Conservation (phyloP, 2,329 filamentous ascomycete species). For the Diaporthe sp. region DNA sequence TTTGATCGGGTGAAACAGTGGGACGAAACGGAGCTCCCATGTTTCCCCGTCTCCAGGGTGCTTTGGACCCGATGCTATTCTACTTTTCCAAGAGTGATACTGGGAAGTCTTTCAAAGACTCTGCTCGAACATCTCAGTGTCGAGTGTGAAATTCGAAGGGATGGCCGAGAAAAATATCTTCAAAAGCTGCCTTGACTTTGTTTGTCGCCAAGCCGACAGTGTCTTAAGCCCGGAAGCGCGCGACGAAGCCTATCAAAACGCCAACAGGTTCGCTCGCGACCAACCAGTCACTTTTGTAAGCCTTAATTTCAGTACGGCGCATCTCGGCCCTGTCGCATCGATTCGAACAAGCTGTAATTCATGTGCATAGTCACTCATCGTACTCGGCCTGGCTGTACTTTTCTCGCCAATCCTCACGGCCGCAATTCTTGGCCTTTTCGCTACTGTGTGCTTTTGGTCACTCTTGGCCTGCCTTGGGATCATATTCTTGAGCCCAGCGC, state of each 20-base stretch:
- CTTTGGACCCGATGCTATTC: not conserved
- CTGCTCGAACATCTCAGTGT: too few species aligned
- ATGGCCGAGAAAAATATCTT: not conserved
- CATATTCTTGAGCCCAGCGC: not conserved
- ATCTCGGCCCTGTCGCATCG: fast-evolving
- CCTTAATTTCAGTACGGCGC: too few species aligned
- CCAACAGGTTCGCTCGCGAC: not conserved
- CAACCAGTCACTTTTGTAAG: not conserved
- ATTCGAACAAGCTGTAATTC: not conserved
- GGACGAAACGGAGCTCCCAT: not conserved
- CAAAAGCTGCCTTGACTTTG: not conserved
- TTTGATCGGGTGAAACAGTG: not conserved
- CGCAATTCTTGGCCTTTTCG: not conserved
- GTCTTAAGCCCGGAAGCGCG: not conserved
- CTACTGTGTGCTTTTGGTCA: not conserved
- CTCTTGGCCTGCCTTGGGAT: not conserved
- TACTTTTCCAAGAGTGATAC: not conserved
- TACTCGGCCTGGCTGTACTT: not conserved
- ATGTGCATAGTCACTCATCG: not conserved
- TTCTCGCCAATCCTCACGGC: not conserved
- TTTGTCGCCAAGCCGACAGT: not conserved
- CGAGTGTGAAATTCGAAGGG: not conserved
- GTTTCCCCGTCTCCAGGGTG: too few species aligned
- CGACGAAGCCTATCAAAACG: not conserved
- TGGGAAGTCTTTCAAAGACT: not conserved